Evolutionary conservation across 106 monocot genomes (phyloP).

Genomic region (Dactylorhiza incarnata): DNA sequence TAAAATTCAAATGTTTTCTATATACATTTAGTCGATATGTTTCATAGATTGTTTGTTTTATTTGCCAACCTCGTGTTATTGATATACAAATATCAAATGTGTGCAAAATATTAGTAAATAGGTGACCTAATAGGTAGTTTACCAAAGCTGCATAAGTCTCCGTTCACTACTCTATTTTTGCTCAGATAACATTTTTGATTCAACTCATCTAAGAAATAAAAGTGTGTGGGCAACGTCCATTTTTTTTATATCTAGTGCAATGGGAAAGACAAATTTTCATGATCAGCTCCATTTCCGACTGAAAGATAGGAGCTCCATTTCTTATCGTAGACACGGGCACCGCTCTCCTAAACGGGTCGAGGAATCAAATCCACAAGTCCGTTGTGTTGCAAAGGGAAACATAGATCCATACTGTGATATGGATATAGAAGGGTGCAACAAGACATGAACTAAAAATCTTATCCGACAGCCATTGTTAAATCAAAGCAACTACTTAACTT

Average conservation of each 20-base stretch:
- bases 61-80: not conserved
- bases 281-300: too few species aligned
- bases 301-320: too few species aligned
- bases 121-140: not conserved
- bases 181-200: too few species aligned
- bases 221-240: too few species aligned
- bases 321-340: too few species aligned
- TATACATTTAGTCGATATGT: not conserved
- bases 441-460: not conserved
- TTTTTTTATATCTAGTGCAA: too few species aligned
- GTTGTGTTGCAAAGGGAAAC: not conserved
- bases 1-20: not conserved
- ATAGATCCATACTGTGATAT: not conserved
- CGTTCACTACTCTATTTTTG: too few species aligned
- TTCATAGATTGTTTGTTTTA: not conserved
- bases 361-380: too few species aligned
- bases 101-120: not conserved
- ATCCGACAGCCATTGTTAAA: not conserved
- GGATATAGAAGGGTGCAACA: not conserved
- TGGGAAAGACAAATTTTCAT: too few species aligned
- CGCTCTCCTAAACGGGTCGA: too few species aligned
- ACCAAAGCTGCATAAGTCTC: not conserved
- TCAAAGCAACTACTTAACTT: not conserved
- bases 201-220: too few species aligned
- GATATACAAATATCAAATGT: not conserved